Conservation (phyloP, 2,329 filamentous ascomycete genomes). For the Akanthomyces uredinophilus region DNA sequence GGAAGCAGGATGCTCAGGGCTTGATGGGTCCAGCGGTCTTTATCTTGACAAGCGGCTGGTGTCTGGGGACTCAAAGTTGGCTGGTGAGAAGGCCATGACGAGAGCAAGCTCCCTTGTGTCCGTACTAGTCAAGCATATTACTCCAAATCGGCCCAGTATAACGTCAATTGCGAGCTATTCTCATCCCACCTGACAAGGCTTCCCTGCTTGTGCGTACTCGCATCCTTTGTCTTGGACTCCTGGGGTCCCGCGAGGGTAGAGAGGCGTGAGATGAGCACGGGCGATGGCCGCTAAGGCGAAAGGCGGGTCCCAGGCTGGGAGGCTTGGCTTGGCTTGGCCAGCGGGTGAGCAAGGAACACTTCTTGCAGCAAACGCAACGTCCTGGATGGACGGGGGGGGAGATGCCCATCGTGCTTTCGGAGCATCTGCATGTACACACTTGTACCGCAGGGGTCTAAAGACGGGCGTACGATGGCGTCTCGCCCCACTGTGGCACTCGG, state of each 20-base stretch:
- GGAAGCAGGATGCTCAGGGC: background rate
- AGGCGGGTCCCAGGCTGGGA: background rate
- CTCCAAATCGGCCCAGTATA: background rate
- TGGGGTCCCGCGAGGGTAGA: background rate
- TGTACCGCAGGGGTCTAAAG: constrained; percentile 7
- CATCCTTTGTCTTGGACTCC: background rate
- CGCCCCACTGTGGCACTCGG: constrained; percentile 9
- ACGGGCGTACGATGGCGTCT: background rate
- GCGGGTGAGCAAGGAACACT: constrained; percentile 4
- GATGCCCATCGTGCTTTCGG: background rate
- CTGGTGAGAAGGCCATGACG: background rate
- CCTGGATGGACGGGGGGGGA: background rate
- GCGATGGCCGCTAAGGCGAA: constrained; percentile 6
- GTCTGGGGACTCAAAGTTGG: constrained; percentile 1
- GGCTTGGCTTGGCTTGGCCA: background rate
- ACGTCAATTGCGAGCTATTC: background rate
- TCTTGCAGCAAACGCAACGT: background rate
- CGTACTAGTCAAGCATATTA: background rate
- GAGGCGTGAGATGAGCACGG: constrained; percentile 4
- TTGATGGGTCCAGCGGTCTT: background rate
- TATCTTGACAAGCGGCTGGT: background rate
- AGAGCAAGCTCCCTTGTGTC: background rate
- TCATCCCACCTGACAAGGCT: constrained; percentile 5
- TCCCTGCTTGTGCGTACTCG: constrained; percentile 1
- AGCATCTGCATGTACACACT: background rate